Conservation (phyloP, 441 rosid genomes). For the Pelargonium citronellum region DNA sequence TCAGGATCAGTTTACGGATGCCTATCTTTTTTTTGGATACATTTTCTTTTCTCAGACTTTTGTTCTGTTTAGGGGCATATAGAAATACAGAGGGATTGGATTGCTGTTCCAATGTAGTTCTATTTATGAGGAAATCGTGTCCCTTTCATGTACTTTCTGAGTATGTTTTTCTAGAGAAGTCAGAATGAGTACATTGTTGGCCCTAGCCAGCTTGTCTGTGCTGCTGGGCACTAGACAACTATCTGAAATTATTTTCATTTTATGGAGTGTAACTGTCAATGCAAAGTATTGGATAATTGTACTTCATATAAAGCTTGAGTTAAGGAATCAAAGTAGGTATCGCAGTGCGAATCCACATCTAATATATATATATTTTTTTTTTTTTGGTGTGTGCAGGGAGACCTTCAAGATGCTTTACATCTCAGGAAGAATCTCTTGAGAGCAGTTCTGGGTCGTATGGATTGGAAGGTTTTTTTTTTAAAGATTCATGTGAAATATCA, state of each 20-base stretch:
- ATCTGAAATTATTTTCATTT: background rate
- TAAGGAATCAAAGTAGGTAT: slow-evolving; percentile 5
- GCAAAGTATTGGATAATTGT: background rate
- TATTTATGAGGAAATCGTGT: background rate
- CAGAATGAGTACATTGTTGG: background rate
- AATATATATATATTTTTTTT: slow-evolving; percentile 7
- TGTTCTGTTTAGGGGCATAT: background rate
- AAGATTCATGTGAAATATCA: slow-evolving; percentile 12
- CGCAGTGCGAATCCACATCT: slow-evolving; percentile 2
- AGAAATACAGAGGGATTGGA: background rate
- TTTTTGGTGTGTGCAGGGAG: slow-evolving; percentile 49
- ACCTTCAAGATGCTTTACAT: slow-evolving; percentile 68
- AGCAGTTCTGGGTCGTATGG: slow-evolving; percentile 50
- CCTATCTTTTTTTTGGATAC: background rate
- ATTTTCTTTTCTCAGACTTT: background rate
- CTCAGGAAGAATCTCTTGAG: slow-evolving; percentile 72
- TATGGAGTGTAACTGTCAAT: background rate
- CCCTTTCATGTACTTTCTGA: background rate
- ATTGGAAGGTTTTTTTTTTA: slow-evolving; percentile 55
- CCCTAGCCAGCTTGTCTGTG: background rate
- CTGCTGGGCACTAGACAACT: background rate
- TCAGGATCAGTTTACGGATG: background rate
- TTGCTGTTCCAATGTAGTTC: background rate
- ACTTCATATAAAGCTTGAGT: background rate
- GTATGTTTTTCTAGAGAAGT: too few species aligned